Evolutionary conservation across 75 land plant species (phyloP), one percentile per base, ranked within the genome.

Genomic region (Cunninghamia lanceolata): DNA sequence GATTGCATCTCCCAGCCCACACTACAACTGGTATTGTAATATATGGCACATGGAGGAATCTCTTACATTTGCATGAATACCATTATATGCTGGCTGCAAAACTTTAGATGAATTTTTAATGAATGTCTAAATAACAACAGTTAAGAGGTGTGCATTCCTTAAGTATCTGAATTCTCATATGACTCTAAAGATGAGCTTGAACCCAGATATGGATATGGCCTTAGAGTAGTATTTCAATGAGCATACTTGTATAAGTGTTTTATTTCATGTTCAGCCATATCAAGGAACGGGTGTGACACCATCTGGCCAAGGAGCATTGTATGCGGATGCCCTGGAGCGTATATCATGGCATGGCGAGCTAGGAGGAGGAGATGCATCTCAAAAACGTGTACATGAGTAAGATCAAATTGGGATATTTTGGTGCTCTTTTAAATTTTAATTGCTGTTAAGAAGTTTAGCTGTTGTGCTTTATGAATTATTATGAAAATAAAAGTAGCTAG

Each of bases 361-460:
- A 84, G 91, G 90, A 47, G 96, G 96, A 56, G 94, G 92, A 84
- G 95, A 94, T 56, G 99, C 97, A 87, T 90, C 94, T 42, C 99
- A 98, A 86, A 96, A 92, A 83, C 95, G 91, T 85, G 95, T 98
- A 34, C 99, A 98, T 84, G 99, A 98, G 99, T 98, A 71, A 91
- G 99, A 84, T 47, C 34, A 43, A 40, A 10, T 43, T 74, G 28
- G 8, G 59, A 9, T 52, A 50, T 85, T 85, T 39, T 45, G 43
- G 19, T 11, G 28, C 63, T 36, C 13, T 40, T 82, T 38, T 30
- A 14, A 47, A 28, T 32, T 52, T 42, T 25, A 11, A 79, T 21
- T 50, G 35, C 10, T 17, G 19, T 83, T 17, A n/a, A 83, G n/a
- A 28, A 10, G 39, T 46, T 43, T 83, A 53, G 52, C 34, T 5